Evolutionary conservation across 257 asterid genomes (phyloP).

Genomic region (Primulina huaijiensis): DNA sequence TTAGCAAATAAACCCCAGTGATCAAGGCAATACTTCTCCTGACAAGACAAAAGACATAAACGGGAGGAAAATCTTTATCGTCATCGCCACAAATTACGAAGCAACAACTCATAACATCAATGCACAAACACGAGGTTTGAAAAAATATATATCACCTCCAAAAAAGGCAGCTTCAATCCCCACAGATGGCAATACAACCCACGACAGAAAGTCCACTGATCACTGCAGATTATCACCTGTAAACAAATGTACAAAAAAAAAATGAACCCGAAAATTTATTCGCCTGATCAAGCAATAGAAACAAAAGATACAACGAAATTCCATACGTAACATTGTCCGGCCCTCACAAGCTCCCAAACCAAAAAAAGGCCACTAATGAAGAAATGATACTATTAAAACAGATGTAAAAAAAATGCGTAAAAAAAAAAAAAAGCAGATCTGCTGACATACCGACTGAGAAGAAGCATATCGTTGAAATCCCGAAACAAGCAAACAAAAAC

Average conservation of each 20-base stretch:
- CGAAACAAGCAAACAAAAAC: conserved; percentile 11
- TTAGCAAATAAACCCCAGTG: conserved; percentile 23
- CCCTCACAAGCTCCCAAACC: conserved; percentile 14
- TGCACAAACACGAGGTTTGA: not conserved
- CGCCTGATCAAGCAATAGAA: conserved; percentile 12
- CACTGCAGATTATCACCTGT: conserved; percentile 16
- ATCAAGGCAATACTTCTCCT: conserved; percentile 27
- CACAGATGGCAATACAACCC: not conserved
- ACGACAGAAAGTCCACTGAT: conserved; percentile 20
- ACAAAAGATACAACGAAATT: not conserved
- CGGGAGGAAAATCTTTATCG: conserved; percentile 12
- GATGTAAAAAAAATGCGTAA: conserved; percentile 14
- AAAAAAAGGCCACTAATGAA: not conserved
- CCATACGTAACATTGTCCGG: not conserved
- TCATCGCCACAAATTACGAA: not conserved
- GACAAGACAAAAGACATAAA: conserved; percentile 20
- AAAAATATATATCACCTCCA: not conserved
- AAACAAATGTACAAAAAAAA: conserved; percentile 14
- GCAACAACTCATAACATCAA: not conserved
- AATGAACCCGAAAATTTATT: not conserved
- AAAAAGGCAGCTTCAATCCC: conserved; percentile 14
- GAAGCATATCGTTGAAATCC: conserved; percentile 2
- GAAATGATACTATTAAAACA: not conserved
- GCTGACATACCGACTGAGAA: conserved; percentile 30
- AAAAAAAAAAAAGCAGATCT: conserved; percentile 37